phyloP scores from a whole-genome alignment of 1,139 yeast genomes.

The Debaryomycetaceae sp. region DNA sequence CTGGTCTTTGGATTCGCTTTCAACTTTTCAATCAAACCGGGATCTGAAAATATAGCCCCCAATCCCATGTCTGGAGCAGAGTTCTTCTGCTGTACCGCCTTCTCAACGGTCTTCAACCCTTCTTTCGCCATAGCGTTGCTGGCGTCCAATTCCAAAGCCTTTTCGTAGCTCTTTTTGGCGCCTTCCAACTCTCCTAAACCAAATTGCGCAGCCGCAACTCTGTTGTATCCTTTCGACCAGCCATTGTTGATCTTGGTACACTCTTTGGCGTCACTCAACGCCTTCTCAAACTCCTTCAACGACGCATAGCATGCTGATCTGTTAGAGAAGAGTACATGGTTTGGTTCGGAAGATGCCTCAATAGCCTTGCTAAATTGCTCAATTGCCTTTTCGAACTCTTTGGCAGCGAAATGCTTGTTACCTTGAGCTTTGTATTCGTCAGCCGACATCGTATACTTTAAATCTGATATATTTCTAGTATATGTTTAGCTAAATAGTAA shows the following conservation, averaged over 20 bases:
- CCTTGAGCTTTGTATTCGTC: conserved; percentile 82
- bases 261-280: conserved; percentile 78
- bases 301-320: conserved; percentile 94
- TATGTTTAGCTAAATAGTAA: not conserved
- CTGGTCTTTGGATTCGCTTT: conserved; percentile 84
- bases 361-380: conserved; percentile 84
- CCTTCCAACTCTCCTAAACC: conserved; percentile 78
- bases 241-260: conserved; percentile 74
- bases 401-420: conserved; percentile 86
- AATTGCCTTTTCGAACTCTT: conserved; percentile 77
- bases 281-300: conserved; percentile 65
- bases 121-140: conserved; percentile 81
- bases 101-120: conserved; percentile 70
- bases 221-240: conserved; percentile 94
- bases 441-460: conserved; percentile 40
- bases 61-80: conserved; percentile 70
- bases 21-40: conserved; percentile 71
- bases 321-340: conserved; percentile 88
- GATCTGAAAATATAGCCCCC: conserved; percentile 76
- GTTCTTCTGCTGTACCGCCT: conserved; percentile 43
- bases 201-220: conserved; percentile 89
- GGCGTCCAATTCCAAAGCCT: conserved; percentile 82
- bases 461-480: not conserved
- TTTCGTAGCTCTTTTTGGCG: conserved; percentile 66
- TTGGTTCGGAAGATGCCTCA: conserved; percentile 74